phyloP scores from a whole-genome alignment of 1,284 basidiomycete genomes.

The Cryptococcus wingfieldii region DNA sequence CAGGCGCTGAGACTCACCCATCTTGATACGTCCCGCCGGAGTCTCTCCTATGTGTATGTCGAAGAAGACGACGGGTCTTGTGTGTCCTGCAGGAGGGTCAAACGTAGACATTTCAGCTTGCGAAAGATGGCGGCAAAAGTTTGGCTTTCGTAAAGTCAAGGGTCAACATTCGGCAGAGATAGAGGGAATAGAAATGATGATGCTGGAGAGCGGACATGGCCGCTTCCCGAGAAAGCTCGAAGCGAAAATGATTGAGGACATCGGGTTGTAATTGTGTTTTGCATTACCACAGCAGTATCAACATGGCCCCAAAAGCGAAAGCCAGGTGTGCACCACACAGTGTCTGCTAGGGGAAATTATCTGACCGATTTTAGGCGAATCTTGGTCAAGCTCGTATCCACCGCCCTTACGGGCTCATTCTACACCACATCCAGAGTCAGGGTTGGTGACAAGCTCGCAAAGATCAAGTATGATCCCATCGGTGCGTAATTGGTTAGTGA shows the following conservation, averaged over 20 bases:
- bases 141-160: no score
- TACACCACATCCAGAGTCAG: constrained; percentile 75
- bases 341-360: not conserved
- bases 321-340: constrained; percentile 49
- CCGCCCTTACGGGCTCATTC: constrained; percentile 83
- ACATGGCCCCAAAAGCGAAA: constrained; percentile 56
- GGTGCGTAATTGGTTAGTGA: constrained; percentile 53
- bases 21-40: constrained; percentile 87
- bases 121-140: not conserved
- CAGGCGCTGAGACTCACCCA: constrained; percentile 53
- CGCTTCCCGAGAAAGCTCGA: not conserved
- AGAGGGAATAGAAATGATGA: not conserved
- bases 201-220: not conserved
- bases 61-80: constrained; percentile 89
- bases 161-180: not conserved
- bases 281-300: constrained; percentile 11
- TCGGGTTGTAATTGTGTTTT: not conserved
- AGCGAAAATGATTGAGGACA: not conserved
- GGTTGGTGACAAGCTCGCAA: constrained; percentile 65
- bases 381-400: constrained; percentile 79
- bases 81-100: constrained; percentile 45
- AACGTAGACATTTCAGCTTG: constrained; percentile 15
- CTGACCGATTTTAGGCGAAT: constrained; percentile 58
- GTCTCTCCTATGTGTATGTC: constrained; percentile 94
- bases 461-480: constrained; percentile 82